Evolutionary conservation across 352 stramenopile genomes (phyloP), one percentile per base, ranked within the genome.

Genomic region (Pythium aristosporum): DNA sequence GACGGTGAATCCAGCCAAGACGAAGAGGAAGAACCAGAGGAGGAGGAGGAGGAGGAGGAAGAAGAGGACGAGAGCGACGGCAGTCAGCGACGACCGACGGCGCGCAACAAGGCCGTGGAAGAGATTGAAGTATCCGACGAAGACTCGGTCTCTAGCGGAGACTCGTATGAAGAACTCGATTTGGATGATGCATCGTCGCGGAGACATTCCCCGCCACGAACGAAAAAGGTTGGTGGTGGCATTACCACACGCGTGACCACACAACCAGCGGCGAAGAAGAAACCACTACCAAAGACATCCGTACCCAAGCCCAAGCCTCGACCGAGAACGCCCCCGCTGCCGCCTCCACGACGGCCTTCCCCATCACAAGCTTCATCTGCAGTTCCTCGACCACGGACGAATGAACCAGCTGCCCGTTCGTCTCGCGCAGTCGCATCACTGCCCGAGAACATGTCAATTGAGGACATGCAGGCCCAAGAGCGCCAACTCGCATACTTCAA

Each of bases 381-480:
- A 11, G 21, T 44, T 20, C 34, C 30, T 10, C 44, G 13, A 2
- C 16, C 30, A 44, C 41, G 41, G 21, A 47, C 36, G 13, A n/a
- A 41, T 5, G 34, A 32, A 1, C 21, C 64, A 11, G 28, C 61
- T 49, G 23, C 28, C 16, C 23, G 44, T 0, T 52, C 46, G 59
- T 63, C 46, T 48, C 52, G 60, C 3, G 32, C 65, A 11, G 74
- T 85, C 23, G 60, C 46, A 20, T 20, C 60, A 6, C 46, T 61
- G 10, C 72, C 64, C 9, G 73, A 87, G 57, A 68, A 60, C 1
- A 76, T 87, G 65, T 77, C 55, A 16, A 65, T 81, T 46, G 71
- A 70, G 23, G 78, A 87, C 55, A 58, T 87, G 20, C 78, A 87
- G 32, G 76, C 74, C 4, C 78, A 87, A 62, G 66, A 87, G 53